These are phyloP conservation scores for Pestalotiopsis sp. DNA, from an alignment of 2,329 filamentous ascomycete genomes.

Conservation along the genomic window DNA sequence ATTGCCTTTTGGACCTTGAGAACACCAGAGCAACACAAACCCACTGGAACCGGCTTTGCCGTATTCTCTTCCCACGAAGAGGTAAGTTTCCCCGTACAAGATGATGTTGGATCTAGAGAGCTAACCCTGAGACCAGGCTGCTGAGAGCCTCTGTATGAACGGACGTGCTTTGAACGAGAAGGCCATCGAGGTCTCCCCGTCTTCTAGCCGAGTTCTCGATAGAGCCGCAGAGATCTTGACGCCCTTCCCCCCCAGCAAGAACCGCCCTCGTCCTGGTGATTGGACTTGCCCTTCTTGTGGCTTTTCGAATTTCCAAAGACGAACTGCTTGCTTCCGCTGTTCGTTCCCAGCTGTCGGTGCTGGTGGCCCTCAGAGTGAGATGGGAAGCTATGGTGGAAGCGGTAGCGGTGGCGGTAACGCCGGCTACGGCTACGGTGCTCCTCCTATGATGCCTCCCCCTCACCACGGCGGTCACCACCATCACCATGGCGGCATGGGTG, in stretches of 20 bases:
- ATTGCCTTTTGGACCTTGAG: conserved; percentile 99
- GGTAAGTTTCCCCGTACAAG: conserved; percentile 57
- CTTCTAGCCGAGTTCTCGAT: conserved; percentile 93
- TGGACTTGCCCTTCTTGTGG: conserved; percentile 99
- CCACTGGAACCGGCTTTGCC: conserved; percentile 96
- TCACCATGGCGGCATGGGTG: conserved; percentile 46
- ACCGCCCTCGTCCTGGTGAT: conserved; percentile 92
- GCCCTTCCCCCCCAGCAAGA: conserved; percentile 97
- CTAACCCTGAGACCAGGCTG: conserved; percentile 61
- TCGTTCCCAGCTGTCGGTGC: conserved; percentile 94
- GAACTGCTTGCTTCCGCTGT: conserved; percentile 97
- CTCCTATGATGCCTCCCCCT: conserved; percentile 76
- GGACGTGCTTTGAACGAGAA: conserved; percentile 97
- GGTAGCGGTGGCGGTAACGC: conserved; percentile 45
- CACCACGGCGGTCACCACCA: conserved; percentile 69
- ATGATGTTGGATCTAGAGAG: background rate
- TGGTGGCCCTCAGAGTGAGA: conserved; percentile 64
- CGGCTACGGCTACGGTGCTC: conserved; percentile 66
- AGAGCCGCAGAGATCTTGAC: conserved; percentile 94
- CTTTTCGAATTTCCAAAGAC: conserved; percentile 98
- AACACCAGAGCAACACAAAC: conserved; percentile 98
- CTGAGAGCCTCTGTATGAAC: conserved; percentile 98
- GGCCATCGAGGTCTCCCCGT: conserved; percentile 97
- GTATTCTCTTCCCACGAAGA: conserved; percentile 99
- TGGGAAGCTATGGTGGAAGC: conserved; percentile 61